phyloP scores from a whole-genome alignment of 768 basidiomycete species.

The Calocera viscosa region DNA sequence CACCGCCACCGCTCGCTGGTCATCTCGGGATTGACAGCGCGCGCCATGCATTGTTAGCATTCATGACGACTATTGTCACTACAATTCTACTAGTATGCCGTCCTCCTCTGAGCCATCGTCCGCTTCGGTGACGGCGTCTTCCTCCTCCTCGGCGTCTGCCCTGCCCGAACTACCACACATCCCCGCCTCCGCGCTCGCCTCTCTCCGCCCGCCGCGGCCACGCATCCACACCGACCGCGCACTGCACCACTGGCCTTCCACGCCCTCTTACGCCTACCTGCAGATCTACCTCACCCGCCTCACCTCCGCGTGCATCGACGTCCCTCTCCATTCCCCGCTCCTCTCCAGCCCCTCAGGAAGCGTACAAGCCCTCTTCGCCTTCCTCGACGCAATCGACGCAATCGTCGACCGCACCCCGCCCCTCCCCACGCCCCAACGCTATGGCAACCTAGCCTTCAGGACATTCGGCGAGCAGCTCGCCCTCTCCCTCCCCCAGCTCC shows the following conservation, averaged over 20 bases:
- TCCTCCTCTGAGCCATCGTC: too few relatives aligned
- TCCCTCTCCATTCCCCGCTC: neutral
- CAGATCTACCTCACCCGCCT: neutral
- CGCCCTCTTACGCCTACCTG: neutral
- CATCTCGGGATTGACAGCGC: too few relatives aligned
- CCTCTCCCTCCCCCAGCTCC: conserved; percentile 45
- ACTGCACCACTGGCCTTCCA: neutral
- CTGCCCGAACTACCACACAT: neutral
- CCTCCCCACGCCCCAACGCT: conserved; percentile 61
- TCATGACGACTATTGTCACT: too few relatives aligned
- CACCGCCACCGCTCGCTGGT: too few relatives aligned
- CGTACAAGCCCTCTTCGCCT: conserved; percentile 26
- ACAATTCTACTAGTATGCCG: too few relatives aligned
- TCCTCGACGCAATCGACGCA: conserved; percentile 52
- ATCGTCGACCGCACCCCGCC: conserved; percentile 81
- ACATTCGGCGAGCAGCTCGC: conserved; percentile 64
- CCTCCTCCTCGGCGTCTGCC: neutral
- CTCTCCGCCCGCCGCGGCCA: neutral
- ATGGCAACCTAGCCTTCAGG: conserved; percentile 84
- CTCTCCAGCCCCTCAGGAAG: neutral
- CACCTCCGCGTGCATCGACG: neutral
- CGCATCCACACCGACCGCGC: neutral
- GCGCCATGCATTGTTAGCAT: too few relatives aligned
- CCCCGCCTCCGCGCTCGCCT: neutral
- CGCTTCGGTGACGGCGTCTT: too few relatives aligned